Evolutionary conservation across 2,329 filamentous ascomycete genomes (phyloP), one percentile per base, ranked within the genome.

Genomic region (Aureobasidium namibiae): DNA sequence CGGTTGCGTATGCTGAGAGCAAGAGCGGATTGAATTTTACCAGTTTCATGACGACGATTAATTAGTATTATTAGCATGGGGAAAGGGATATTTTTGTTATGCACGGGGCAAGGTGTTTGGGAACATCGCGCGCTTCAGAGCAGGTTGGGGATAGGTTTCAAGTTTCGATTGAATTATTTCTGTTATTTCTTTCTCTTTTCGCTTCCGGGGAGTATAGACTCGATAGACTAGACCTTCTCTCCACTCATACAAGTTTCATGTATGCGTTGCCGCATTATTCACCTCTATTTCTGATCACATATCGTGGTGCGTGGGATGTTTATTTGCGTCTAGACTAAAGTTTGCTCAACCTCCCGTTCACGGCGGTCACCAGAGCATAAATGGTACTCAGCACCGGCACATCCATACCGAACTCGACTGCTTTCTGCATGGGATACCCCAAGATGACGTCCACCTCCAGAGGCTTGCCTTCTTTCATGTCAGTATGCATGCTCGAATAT

Each of bases 401-500:
- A n/a, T 67, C 61, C 23, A 78, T 68, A 0, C 70, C 70, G 14
- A 74, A 63, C 56, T 76, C 73, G 46, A 65, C 68, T 1, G 73
- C 72, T 63, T 72, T 76, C 54, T 64, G 65, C 60, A 74, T 70
- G 4, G 74, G 73, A 45, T 69, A 73, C 0, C 76, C 76, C 24
- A 79, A 61, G 26, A 79, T 78, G 1, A 78, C 74, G 56, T 78
- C 75, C n/a, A 77, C 69, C 63, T 78, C 76, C 70, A 78, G 69
- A 2, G 72, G 70, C 29, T 74, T 65, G 1, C 74, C 74, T 49
- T 68, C 71, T 53, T 72, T 72, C 39, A 67, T 70, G 61, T 79
- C 76, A 0, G 69, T 71, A 61, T 76, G 74, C 76, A 78, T 79
- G 61, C 75, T 77, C 52, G 73, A 77, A 23, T 67, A 70, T 45